Base-by-base conservation (phyloP, 331 rosid species). In the Rosa hybrid region DNA sequence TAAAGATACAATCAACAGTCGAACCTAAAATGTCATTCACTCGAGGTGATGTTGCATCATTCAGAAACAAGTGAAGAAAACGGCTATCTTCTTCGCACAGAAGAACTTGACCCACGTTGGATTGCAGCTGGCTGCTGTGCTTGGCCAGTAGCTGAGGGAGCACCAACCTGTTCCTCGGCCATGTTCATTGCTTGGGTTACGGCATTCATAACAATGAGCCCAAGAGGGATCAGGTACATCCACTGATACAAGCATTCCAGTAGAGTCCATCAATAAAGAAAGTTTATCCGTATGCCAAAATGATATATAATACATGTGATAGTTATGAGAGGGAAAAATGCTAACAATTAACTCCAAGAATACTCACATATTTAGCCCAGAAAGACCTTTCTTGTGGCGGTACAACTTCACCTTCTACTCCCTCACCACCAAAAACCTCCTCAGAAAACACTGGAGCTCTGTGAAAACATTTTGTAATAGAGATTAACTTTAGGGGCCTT, bases 361-460 rank as follows among this genome's bases (percentile, higher is more conserved):
- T 50, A 91, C 97, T 95, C 88, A 95, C 99, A 50, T 95, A 95
- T 95, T 93, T 95, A 69, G 98, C 96, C 98, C 97, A 95, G 67
- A 95, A 93, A 25, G 98, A 88, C 82, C 86, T 89, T 77, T 95
- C 99, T 74, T 88, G 88, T 79, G 96, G 96, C 79, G 54, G 71
- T 81, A 88, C 79, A 81, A 46, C 75, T 87, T 91, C 99, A 72
- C 97, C 96, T 12, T 90, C 96, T 83, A 81, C 93, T 69, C 78
- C 90, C 84, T 87, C 98, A 25, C 90, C 94, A 57, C 90, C 89
- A 72, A 88, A 88, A 46, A 81, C 85, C 8, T 95, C 99, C 81
- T 95, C 98, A 21, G 96, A 49, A 78, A 95, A 93, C 81, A 93
- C 69, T 6, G 96, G 98, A 72, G 98, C 54, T 86, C 99, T 95